Evolutionary conservation across 352 stramenopile species (phyloP), one percentile per base, ranked within the genome.

Genomic region (Globisporangium sylvaticum): DNA sequence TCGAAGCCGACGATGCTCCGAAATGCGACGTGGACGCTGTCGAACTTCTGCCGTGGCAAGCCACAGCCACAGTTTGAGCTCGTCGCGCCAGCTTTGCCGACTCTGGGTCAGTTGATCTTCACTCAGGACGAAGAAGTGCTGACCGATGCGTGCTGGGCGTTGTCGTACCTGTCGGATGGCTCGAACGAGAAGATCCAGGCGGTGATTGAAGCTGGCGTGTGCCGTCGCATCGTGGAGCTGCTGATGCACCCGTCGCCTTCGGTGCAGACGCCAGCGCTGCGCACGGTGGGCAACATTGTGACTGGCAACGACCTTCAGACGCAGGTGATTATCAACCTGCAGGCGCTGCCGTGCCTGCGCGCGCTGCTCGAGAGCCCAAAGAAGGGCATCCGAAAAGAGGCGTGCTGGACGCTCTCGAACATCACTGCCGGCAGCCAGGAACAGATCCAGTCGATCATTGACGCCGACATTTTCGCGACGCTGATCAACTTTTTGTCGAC

Each of bases 391-490:
- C 88, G 97, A 65, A 99, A 99, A 79, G 98, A 99, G 78, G 96
- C 97, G 3, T 99, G 97, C 84, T 99, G 98, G 98, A 99, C 97
- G 31, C 96, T 99, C 65, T 99, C 96, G 25, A 99, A 99, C 82
- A 99, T 99, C 77, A 99, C 97, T 29, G 98, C 97, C 5, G 97
- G 97, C 54, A 99, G 98, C 84, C 95, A 98, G 80, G 92, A 99
- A 70, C 98, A 99, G 86, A 99, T 99, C 64, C 95, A 99, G 76
- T 91, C 89, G 34, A 97, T 99, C 53, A 96, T 99, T 66, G 94
- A 99, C 58, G 94, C 91, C 52, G 96, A 98, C 64, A 98, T 99
- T 73, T 97, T 99, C 68, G 96, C 96, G 46, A 94, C 96, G 55
- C 79, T 99, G 55, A 98, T 99, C 74, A 84, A 90, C 67, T 91